Conservation (phyloP, 352 stramenopile genomes). For the Globisporangium recalcitrans region DNA sequence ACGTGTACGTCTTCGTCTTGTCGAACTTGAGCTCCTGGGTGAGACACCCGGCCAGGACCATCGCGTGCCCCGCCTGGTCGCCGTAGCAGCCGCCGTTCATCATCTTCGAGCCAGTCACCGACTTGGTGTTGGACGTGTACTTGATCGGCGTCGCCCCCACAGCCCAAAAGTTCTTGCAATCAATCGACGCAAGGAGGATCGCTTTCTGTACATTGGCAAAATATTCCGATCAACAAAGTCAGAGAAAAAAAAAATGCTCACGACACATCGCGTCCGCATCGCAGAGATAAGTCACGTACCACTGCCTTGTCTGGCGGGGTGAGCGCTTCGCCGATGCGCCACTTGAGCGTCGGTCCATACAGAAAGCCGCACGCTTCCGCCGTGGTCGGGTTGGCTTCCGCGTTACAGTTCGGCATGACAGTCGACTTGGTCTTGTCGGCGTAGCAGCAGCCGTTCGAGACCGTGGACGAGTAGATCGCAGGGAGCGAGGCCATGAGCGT, state of each 20-base stretch:
- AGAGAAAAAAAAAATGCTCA: neutral
- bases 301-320: slow-evolving; percentile 39
- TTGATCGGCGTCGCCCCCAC: slow-evolving; percentile 72
- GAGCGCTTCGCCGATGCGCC: slow-evolving; percentile 66
- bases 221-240: neutral
- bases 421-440: slow-evolving; percentile 32
- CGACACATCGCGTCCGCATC: too few relatives aligned
- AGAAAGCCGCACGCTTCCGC: slow-evolving; percentile 79
- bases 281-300: slow-evolving; percentile 6
- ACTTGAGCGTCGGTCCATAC: slow-evolving; percentile 78
- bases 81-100: slow-evolving; percentile 86
- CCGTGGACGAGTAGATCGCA: slow-evolving; percentile 60
- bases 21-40: slow-evolving; percentile 64
- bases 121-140: slow-evolving; percentile 65
- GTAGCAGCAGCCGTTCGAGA: slow-evolving; percentile 83
- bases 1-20: slow-evolving; percentile 80
- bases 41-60: slow-evolving; percentile 81
- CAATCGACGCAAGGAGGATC: slow-evolving; percentile 80
- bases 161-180: slow-evolving; percentile 84
- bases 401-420: slow-evolving; percentile 52
- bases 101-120: slow-evolving; percentile 70
- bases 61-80: slow-evolving; percentile 39
- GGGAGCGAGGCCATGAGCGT: slow-evolving; percentile 65
- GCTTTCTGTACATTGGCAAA: slow-evolving; percentile 23
- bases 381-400: slow-evolving; percentile 48